A percentile compares a stretch with the other conserved stretches of the same genome.
Conservation (phyloP, 106 monocot species). For the Cymbidium sinense region DNA sequence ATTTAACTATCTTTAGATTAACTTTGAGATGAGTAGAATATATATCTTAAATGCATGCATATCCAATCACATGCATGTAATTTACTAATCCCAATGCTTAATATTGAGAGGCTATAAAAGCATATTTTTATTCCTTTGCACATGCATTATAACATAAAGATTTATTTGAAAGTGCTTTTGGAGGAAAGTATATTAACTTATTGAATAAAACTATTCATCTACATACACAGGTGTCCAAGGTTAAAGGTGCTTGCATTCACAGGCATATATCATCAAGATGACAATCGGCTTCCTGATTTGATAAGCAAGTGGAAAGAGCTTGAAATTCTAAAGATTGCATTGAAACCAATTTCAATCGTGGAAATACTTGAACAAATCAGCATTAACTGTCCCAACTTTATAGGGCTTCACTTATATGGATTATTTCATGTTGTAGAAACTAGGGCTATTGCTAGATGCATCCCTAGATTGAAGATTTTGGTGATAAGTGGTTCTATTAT, state of each 20-base stretch:
- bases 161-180: too few relatives aligned
- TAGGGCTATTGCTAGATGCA: conserved; percentile 3
- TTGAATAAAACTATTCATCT: neutral
- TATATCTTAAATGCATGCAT: too few relatives aligned
- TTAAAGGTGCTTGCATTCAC: conserved; percentile 12
- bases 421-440: conserved; percentile 6
- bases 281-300: neutral
- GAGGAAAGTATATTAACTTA: too few relatives aligned
- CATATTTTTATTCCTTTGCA: too few relatives aligned
- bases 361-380: conserved; percentile 12
- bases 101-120: too few relatives aligned
- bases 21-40: too few relatives aligned
- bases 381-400: conserved; percentile 14
- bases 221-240: conserved; percentile 11
- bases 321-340: conserved; percentile 12
- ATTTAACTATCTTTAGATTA: too few relatives aligned
- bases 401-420: conserved; percentile 9
- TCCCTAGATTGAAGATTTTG: conserved; percentile 16
- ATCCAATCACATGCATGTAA: too few relatives aligned
- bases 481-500: conserved; percentile 9
- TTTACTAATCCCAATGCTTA: too few relatives aligned
- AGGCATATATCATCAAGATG: neutral
- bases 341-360: conserved; percentile 6
- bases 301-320: conserved; percentile 23
- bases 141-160: too few relatives aligned